These are phyloP conservation scores for Beauveria scarabaeidicola DNA, from an alignment of 2,329 filamentous ascomycete species.

Conservation along the genomic window DNA sequence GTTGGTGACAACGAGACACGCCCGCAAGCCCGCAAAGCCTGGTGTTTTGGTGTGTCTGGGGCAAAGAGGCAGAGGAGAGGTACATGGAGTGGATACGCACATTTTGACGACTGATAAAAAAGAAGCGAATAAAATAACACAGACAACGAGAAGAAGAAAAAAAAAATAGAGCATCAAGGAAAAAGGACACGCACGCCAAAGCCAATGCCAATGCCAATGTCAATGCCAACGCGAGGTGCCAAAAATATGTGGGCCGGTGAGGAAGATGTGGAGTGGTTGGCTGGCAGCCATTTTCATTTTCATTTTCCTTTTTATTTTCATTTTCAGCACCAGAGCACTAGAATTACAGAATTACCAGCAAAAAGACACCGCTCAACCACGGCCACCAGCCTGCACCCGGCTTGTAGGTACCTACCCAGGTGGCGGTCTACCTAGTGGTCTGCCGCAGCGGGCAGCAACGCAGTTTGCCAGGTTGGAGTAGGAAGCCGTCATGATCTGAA, in stretches of 20 bases:
- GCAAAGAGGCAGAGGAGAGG: not conserved
- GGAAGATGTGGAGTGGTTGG: not conserved
- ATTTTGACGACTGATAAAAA: too few relatives aligned
- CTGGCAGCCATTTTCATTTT: not conserved
- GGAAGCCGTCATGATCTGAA: not conserved
- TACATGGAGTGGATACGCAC: not conserved
- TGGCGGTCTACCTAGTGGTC: conserved; percentile 6
- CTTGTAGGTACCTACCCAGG: too few relatives aligned
- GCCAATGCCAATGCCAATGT: not conserved
- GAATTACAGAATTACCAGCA: not conserved
- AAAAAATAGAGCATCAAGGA: not conserved
- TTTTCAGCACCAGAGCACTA: not conserved
- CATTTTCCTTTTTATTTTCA: not conserved
- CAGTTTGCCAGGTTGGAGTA: not conserved
- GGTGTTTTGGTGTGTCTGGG: conserved; percentile 10
- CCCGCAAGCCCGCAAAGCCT: not conserved
- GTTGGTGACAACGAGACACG: conserved; percentile 1
- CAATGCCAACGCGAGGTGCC: not conserved
- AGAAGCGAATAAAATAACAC: not conserved
- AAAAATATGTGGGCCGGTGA: not conserved
- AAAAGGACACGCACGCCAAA: not conserved
- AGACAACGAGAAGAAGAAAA: not conserved
- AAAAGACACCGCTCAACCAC: too few relatives aligned
- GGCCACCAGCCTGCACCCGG: not conserved
- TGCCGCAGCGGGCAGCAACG: not conserved